Conservation (phyloP, 805 yeast genomes). For the Saccharomyces kudriavzevii region DNA sequence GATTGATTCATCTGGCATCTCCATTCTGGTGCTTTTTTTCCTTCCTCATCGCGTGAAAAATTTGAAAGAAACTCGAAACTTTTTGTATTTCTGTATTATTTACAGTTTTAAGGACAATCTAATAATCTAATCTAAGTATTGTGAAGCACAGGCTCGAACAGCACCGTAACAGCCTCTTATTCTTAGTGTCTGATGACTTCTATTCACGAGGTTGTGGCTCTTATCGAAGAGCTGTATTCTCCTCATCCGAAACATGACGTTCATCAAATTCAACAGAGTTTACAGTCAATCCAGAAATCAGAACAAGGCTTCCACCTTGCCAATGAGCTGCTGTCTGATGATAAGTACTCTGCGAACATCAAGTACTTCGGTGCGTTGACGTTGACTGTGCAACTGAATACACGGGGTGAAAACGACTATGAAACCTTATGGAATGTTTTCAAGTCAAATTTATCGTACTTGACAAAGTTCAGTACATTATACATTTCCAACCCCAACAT, state of each 20-base stretch:
- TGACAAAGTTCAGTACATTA: constrained; percentile 12
- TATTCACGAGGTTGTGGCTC: constrained; percentile 1
- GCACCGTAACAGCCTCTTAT: background rate
- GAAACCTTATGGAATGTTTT: constrained; percentile 19
- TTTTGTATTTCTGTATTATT: background rate
- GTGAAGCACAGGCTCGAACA: background rate
- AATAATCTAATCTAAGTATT: background rate
- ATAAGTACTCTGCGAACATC: constrained; percentile 19
- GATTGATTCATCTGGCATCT: too few relatives aligned
- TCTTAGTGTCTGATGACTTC: background rate
- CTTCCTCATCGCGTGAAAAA: background rate
- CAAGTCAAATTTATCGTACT: constrained; percentile 20
- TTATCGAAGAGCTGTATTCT: constrained; percentile 25
- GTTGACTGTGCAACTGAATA: constrained; percentile 27
- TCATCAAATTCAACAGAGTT: constrained; percentile 24
- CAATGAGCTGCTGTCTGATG: constrained; percentile 17
- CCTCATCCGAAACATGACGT: constrained; percentile 23
- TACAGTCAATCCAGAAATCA: constrained; percentile 28
- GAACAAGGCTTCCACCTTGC: constrained; percentile 25
- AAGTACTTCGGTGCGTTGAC: constrained; percentile 32
- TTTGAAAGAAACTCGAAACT: background rate
- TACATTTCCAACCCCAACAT: constrained; percentile 12
- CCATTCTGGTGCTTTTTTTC: background rate
- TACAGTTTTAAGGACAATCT: background rate
- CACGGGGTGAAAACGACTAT: constrained; percentile 9